These are phyloP conservation scores for Monosporascus sp. DNA, from an alignment of 2,329 filamentous ascomycete species.

Conservation along the genomic window DNA sequence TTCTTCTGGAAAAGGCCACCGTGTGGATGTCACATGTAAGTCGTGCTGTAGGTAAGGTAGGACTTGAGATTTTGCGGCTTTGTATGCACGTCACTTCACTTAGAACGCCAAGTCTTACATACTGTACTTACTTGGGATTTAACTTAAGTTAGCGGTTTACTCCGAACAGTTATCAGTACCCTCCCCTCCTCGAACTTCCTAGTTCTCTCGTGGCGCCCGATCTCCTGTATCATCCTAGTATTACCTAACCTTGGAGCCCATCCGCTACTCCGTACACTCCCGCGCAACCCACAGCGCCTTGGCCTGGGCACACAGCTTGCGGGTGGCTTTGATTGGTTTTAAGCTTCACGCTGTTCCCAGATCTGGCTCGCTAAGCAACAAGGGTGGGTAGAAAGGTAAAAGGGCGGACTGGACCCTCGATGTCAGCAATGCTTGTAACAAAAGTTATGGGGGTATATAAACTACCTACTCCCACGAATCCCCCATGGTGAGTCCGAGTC, in stretches of 20 bases:
- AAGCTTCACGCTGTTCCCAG: not conserved
- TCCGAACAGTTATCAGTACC: no score
- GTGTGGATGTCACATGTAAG: no score
- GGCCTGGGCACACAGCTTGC: not conserved
- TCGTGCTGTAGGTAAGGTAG: no score
- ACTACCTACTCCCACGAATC: no score
- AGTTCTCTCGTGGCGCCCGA: not conserved
- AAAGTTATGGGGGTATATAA: no score
- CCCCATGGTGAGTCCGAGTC: no score
- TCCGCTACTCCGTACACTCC: not conserved
- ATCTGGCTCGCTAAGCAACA: not conserved
- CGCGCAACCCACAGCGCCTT: not conserved
- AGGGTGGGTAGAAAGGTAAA: not conserved
- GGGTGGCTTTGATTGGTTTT: not conserved
- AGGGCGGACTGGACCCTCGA: not conserved
- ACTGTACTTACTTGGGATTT: no score
- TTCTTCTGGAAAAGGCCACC: no score
- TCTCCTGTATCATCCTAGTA: not conserved
- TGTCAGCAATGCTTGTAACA: not conserved
- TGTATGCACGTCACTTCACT: no score
- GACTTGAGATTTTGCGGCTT: no score
- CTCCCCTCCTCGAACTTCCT: not conserved
- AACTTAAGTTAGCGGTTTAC: no score
- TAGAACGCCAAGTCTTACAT: no score
- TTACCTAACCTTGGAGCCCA: not conserved